Evolutionary conservation across 805 yeast genomes (phyloP), one percentile per base, ranked within the genome.

Genomic region (Ogataea henricii): DNA sequence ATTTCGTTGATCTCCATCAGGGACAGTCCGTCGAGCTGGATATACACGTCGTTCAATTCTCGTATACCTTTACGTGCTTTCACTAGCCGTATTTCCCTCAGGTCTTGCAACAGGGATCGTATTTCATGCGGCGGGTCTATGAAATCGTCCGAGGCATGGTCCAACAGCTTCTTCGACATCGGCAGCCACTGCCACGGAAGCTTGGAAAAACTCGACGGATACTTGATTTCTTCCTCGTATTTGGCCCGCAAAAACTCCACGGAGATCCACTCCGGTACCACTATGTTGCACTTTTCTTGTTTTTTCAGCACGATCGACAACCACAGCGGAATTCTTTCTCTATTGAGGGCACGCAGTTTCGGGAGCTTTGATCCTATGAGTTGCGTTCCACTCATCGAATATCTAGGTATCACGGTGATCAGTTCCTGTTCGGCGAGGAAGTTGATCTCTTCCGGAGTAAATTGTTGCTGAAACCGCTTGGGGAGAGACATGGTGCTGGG

Each of bases 111-210:
- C 13, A 82, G 64, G 2, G 87, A 78, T 41, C 94, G 70, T 21
- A 92, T 66, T 48, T 78, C 83, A 58, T 87, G 87, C 0, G 87
- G 76, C 0, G 89, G 84, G 51, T 86, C 92, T 12, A 73, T 69
- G 45, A 90, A 70, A 64, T 94, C 98, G 56, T 91, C 96, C 0
- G 85, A 57, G 1, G 96, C 96, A 43, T 59, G 57, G 12, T 77
- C 73, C 4, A 92, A 72, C 40, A 92, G 68, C 10, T 85, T 74
- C 55, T 85, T 87, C 3, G 92, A 79, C 1, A 86, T 62, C 43
- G 92, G 96, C 18, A 90, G 71, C 99, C 99, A 94, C 62, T 85
- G 81, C 82, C 85, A 84, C 0, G 98, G 98, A 42, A 92, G 67
- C 6, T 73, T 68, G 46, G 89, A 78, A 61, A 92, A 92, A 49